Base-by-base conservation (phyloP, 208 protist genomes). In the Angomonas deanei region DNA sequence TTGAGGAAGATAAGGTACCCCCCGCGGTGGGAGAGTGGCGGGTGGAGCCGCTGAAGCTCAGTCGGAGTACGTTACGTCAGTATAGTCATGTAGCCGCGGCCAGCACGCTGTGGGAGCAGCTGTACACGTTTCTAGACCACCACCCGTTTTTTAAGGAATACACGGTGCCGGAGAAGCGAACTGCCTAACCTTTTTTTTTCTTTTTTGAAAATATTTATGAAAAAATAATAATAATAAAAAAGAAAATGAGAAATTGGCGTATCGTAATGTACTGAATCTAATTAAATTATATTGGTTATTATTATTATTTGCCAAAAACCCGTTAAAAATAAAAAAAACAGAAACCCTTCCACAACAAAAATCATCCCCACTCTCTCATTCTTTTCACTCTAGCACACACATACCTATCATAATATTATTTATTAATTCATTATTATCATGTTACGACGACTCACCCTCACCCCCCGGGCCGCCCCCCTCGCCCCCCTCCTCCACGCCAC, bases 1-100 rank as follows among this genome's bases (percentile, higher is more conserved):
- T 95, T 70, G 89, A 92, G 62, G 89, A 95, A 61, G 89, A 95
- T 47, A 89, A 84, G 62, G 67, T 93, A 19, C 89, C 89, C 0
- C 62, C 64, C 31, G 82, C 81, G 59, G 64, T 80, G 42, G 76
- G 80, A 32, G 70, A 95, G 62, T 95, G 89, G 86, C 76, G 78
- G 46, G 86, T 95, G 36, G 68, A 80, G 55, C 84, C 84, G 54
- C 74, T 95, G 47, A 23, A 76, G 23, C 64, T 95, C 50, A 93
- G 78, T 13, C 83, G 86, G 13, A 82, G 85, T 59, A 56, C 72
- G 48, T 67, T 91, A 30, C 89, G 89, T 69, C 55, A 82, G n/a
- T 84, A 95, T 55, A 64, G 81, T 55, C 86, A 93, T 75, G 85
- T 93, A 61, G 62, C 79, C 21, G 74, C 87, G 55, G 89, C 82